Base-by-base conservation (phyloP, 2,329 filamentous ascomycete species). In the Xylariales sp. region DNA sequence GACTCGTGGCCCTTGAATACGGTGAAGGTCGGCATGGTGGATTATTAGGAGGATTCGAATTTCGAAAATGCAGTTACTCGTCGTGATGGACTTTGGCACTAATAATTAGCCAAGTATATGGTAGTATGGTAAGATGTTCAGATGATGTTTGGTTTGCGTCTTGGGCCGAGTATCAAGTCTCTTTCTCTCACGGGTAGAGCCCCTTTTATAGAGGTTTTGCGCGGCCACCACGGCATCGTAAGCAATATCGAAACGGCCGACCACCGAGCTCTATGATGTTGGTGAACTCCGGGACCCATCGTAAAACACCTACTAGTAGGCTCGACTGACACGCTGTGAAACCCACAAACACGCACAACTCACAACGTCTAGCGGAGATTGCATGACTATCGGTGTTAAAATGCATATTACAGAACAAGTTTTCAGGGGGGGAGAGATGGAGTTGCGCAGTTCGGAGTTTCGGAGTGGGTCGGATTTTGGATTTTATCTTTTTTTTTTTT, bases 1-100 rank as follows among this genome's bases (percentile, higher is more conserved):
- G 85, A 84, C 71, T 86, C 82, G 71, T 83, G 83, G 71, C 89
- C 89, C 75, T 89, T 90, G 85, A 83, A 91, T 64, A 90, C 86
- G 46, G 87, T 90, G 81, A 89, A 90, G 61, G 68, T 73, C 57
- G 69, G 67, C 76, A 78, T 78, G 5, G 32, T 61, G 54, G 43
- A 3, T 12, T 60, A 23, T 41, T 41, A 18, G 36, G 12, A 4
- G 16, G 16, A 16, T 49, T 7, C 32, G 5, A 50, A 18, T 30
- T 23, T 18, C 43, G 30, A 23, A 28, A 9, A 23, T 3, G 36
- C 30, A 32, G 23, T 30, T 34, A 39, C 45, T n/a, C 4, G 14
- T 46, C 9, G 36, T 48, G n/a, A 7, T 60, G 9, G 28, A 23
- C 34, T 39, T 28, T 16, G 6, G 41, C 3, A 28, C 8, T 50